Base-by-base conservation (phyloP, 306 rosid genomes). In the Parietaria judaica region DNA sequence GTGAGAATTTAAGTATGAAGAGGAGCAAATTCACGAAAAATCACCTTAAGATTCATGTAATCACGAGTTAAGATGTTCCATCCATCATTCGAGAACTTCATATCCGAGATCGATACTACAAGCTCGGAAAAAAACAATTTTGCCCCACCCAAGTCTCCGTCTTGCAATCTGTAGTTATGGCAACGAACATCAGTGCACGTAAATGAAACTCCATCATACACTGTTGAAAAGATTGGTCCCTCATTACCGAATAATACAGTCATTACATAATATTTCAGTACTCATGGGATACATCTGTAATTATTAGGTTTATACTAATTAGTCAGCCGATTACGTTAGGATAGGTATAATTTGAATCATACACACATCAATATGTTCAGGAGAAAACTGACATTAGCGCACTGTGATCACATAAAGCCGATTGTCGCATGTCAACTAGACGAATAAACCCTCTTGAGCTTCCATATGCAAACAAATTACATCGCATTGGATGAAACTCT, bases 401-500 rank as follows among this genome's bases (percentile, higher is more conserved):
- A 71, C 76, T 66, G 56, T 75, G 73, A 58, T 83, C 95, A 61
- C 90, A 83, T 74, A 73, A 66, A 44, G 89, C 85, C 44, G 90
- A 77, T 56, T 67, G 82, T 50, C 95, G 79, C 90, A 86, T 76
- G 83, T 86, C 95, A 61, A 65, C 84, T 36, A 83, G 76, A 60
- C 80, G 86, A 72, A 86, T 79, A 38, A 77, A 71, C 36, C 95
- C 95, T 73, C 80, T 79, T 54, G 95, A 86, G 83, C 90, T 77
- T 74, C 87, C 76, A 74, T 83, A 81, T 56, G 90, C 86, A 52
- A 86, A 85, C 67, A 83, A 66, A 76, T 86, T 86, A 70, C 95
- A 86, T 61, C 83, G 95, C 70, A 74, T 36, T 10, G 87, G 95
- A 81, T 83, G 87, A 72, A 86, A 86, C 73, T 83, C 95, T 58